Base-by-base conservation (phyloP, 306 rosid genomes). In the Morella rubra region DNA sequence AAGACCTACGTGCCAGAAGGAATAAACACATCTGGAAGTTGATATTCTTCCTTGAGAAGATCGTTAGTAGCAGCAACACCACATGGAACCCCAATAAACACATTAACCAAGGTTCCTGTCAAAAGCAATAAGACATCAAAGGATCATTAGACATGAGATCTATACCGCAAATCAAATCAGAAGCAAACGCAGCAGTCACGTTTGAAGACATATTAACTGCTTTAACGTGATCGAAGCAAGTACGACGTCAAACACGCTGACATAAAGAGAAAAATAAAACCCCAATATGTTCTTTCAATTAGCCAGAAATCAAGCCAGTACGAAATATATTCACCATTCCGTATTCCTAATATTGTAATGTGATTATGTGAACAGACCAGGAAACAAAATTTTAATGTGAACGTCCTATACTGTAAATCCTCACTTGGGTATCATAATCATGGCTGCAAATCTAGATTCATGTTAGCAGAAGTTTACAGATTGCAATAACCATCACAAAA, bases 91-190 rank as follows among this genome's bases (percentile, higher is more conserved):
- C 85, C 66, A 88, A 40, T 70, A 95, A 85, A 56, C 93, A 85
- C 44, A 88, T 69, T 70, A 95, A 77, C 96, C 96, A 95, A 62
- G 97, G 97, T 75, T 95, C 99, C 97, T 95, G 91, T 73, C 80
- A 62, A 77, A 65, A 44, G 15, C 60, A 64, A 41, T 6, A 27
- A 44, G 76, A 15, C 53, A 58, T n/a, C 14, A 19, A 42, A 54
- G 2, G 50, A 32, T 44, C 8, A 52, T 50, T 16, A 62, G 7
- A 19, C 50, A 2, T 54, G 27, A 73, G 44, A 45, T 74, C 65
- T 27, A 67, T 44, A 15, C 54, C 46, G 69, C 68, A 20, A 64
- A 69, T 40, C 49, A 16, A 14, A 64, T 40, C 8, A 64, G 15
- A 64, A 64, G 47, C 20, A 16, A 1, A 64, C 70, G 16, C 1